Evolutionary conservation across 129 eudicot species (phyloP), one percentile per base, ranked within the genome.

Genomic region (Heracleum sosnowskyi): DNA sequence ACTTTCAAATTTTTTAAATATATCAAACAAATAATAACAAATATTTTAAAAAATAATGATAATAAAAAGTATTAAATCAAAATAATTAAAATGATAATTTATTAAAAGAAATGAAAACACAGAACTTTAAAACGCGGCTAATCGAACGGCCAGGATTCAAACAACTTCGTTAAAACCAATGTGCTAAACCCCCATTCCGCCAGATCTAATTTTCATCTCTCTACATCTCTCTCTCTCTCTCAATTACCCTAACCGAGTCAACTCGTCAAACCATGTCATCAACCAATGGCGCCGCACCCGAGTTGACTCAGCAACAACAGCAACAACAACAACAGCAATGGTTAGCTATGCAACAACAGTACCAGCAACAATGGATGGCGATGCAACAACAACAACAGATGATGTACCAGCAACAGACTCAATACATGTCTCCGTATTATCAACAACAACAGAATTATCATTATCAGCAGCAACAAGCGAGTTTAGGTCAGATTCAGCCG

Each of bases 311-410:
- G 20, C 77, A 44, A 17, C 77, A 73, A 33, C 55, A 42, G 6
- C 70, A 31, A 16, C 70, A 31, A 16, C 70, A 60, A 26, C 68
- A 73, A 16, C 77, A 73, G 5, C 77, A 73, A 44, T 73, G 77
- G 77, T 0, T 73, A 31, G 77, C 77, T 28, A 73, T 73, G 77
- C 77, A 73, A 31, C 77, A 73, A 31, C 77, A 73, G 77, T 73
- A 73, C 49, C 77, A 73, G 5, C 77, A 73, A 2, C 77, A 73
- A 73, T 73, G 76, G 76, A 73, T 73, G 20, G 76, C 76, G 49
- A 73, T 73, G 76, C 76, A 73, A 8, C 76, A 73, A 12, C 73
- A 41, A 4, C 76, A 73, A 10, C 76, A 73, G 53, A 57, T 57
- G 66, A 57, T 57, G 66, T 57, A 57, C 4, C 76, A 73, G 76